phyloP scores from a whole-genome alignment of 106 monocot species.

The Dendrobium huoshanense region DNA sequence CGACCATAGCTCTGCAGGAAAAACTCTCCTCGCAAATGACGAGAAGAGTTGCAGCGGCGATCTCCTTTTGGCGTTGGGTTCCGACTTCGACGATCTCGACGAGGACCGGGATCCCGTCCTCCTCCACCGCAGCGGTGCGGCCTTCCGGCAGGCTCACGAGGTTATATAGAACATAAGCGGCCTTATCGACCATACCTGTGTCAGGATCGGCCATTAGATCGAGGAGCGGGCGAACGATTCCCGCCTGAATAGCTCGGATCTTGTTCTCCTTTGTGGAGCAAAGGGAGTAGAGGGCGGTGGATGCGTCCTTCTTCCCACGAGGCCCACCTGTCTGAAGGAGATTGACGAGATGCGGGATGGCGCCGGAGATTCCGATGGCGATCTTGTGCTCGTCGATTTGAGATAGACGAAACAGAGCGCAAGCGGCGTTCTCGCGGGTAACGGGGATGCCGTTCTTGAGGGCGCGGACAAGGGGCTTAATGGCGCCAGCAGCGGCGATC shows the following conservation, averaged over 20 bases:
- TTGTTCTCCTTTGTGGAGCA: conserved; percentile 46
- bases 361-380: conserved; percentile 53
- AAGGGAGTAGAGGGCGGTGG: conserved; percentile 52
- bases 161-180: conserved; percentile 23
- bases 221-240: conserved; percentile 41
- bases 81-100: conserved; percentile 55
- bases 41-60: conserved; percentile 22
- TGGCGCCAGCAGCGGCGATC: conserved; percentile 52
- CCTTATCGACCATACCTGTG: conserved; percentile 61
- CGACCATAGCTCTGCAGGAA: conserved; percentile 11
- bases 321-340: conserved; percentile 37
- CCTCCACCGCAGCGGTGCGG: conserved; percentile 37
- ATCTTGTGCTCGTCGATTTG: conserved; percentile 31
- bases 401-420: conserved; percentile 48
- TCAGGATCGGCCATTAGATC: conserved; percentile 59
- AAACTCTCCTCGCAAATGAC: conserved; percentile 30
- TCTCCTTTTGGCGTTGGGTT: conserved; percentile 35
- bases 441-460: conserved; percentile 34
- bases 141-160: conserved; percentile 23
- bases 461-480: conserved; percentile 35
- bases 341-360: conserved; percentile 39
- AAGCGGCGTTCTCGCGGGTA: conserved; percentile 57
- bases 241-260: conserved; percentile 41
- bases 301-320: conserved; percentile 65
- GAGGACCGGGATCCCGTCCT: conserved; percentile 45